Conservation (phyloP, 192 early-diverging fungal species). For the Chytriomyces hyalinus region DNA sequence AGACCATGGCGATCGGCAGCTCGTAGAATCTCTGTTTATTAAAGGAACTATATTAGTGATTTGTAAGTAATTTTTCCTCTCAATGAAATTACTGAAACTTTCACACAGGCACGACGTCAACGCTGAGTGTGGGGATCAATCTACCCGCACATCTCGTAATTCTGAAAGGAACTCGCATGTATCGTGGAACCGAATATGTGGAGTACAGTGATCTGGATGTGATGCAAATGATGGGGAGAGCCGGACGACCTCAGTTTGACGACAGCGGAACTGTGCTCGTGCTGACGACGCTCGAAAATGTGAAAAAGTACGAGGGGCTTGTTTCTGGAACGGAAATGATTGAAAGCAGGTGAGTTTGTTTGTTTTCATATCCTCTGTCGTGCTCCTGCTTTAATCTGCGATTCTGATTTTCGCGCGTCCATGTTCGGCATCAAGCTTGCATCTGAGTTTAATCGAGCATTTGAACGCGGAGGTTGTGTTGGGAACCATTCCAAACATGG, state of each 20-base stretch:
- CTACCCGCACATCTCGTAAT: slow-evolving; percentile 76
- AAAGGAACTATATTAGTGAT: slow-evolving; percentile 58
- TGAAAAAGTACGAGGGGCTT: slow-evolving; percentile 56
- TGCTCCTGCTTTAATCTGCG: slow-evolving; percentile 3
- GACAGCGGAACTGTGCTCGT: slow-evolving; percentile 69
- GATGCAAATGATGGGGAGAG: slow-evolving; percentile 79
- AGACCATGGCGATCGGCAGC: slow-evolving; percentile 46
- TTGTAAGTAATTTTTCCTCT: slow-evolving; percentile 54
- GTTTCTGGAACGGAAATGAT: slow-evolving; percentile 64
- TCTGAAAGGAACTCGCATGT: slow-evolving; percentile 67
- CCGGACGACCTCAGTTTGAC: slow-evolving; percentile 77
- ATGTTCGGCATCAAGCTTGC: slow-evolving; percentile 40
- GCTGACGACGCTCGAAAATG: slow-evolving; percentile 55
- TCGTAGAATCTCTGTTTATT: slow-evolving; percentile 63
- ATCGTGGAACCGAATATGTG: slow-evolving; percentile 43
- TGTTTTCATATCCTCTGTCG: slow-evolving; percentile 31
- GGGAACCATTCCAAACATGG: slow-evolving; percentile 44
- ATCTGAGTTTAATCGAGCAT: slow-evolving; percentile 68
- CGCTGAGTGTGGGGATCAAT: slow-evolving; percentile 80
- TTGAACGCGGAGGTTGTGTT: slow-evolving; percentile 57
- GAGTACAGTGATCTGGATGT: slow-evolving; percentile 69
- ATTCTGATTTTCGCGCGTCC: slow-evolving; percentile 3
- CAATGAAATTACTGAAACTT: not conserved
- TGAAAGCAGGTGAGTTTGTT: slow-evolving; percentile 56
- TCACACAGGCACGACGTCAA: slow-evolving; percentile 68